Percentiles rank a stretch among this genome's conserved stretches.
Evolutionary conservation across 2,329 filamentous ascomycete species (phyloP).

Genomic region (Diplodia scrobiculata): DNA sequence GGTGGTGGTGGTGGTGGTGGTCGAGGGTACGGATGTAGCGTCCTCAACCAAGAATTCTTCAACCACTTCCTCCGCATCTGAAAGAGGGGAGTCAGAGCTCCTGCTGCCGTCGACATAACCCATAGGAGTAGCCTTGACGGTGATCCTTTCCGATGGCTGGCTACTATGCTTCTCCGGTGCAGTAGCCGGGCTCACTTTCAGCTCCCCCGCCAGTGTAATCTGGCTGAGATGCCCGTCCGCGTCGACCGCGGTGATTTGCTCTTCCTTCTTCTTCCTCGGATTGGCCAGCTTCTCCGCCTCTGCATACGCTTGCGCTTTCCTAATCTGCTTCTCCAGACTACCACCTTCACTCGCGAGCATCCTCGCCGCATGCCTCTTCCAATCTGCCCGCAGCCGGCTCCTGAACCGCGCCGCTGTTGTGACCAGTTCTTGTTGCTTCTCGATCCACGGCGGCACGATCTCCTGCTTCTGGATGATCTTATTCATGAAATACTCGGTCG

Average conservation of each 20-base stretch:
- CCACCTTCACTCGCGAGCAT: conserved; percentile 78
- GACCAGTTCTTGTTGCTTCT: conserved; percentile 91
- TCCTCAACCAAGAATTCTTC: conserved; percentile 7
- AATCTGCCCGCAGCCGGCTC: conserved; percentile 73
- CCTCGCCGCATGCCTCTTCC: conserved; percentile 78
- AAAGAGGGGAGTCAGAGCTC: conserved; percentile 33
- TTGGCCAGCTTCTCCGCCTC: conserved; percentile 70
- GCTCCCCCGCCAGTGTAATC: conserved; percentile 51
- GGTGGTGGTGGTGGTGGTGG: conserved; percentile 18
- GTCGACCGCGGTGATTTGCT: conserved; percentile 51
- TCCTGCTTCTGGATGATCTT: conserved; percentile 97
- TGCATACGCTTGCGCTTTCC: conserved; percentile 71
- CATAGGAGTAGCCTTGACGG: conserved; percentile 43
- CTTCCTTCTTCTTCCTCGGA: conserved; percentile 47
- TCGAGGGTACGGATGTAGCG: neutral
- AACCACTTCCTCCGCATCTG: neutral
- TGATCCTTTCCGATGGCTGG: conserved; percentile 37
- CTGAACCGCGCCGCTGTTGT: conserved; percentile 71
- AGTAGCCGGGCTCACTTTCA: conserved; percentile 39
- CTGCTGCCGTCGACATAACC: conserved; percentile 27
- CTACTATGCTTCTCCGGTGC: conserved; percentile 2
- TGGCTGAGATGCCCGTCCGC: conserved; percentile 52
- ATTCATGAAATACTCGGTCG: conserved; percentile 97
- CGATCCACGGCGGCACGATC: conserved; percentile 95
- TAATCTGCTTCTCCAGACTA: conserved; percentile 70